These are phyloP conservation scores for Pholiota conissans DNA, from an alignment of 768 basidiomycete species.

Conservation along the genomic window DNA sequence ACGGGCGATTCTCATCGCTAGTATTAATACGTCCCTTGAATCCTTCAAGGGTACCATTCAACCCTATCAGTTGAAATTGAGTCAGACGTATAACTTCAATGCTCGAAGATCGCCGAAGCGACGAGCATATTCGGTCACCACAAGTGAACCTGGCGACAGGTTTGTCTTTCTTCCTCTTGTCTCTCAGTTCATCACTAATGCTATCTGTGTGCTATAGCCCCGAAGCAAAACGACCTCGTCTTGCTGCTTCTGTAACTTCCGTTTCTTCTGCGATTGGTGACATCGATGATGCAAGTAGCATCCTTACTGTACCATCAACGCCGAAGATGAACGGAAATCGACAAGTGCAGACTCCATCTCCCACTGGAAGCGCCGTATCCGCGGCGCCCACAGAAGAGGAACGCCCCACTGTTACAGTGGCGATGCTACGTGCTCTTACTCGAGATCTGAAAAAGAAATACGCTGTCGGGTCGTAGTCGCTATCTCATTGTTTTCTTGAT, in stretches of 20 bases:
- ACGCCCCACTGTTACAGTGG: slow-evolving; percentile 49
- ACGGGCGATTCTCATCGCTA: slow-evolving; percentile 26
- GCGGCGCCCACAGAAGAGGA: slow-evolving; percentile 26
- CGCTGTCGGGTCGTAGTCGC: slow-evolving; percentile 7
- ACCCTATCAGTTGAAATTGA: slow-evolving; percentile 37
- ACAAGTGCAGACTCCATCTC: slow-evolving; percentile 38
- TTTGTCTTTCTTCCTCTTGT: slow-evolving; percentile 16
- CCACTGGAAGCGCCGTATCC: slow-evolving; percentile 44
- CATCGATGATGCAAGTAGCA: neutral
- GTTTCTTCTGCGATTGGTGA: slow-evolving; percentile 34
- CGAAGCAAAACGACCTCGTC: slow-evolving; percentile 42
- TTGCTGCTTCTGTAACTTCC: slow-evolving; percentile 32
- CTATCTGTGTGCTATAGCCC: slow-evolving; percentile 15
- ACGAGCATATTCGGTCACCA: slow-evolving; percentile 41
- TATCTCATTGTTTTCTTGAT: slow-evolving; percentile 5
- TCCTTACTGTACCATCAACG: slow-evolving; percentile 30
- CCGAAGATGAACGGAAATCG: slow-evolving; percentile 32
- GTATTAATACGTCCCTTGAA: slow-evolving; percentile 32
- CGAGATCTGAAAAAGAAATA: slow-evolving; percentile 54
- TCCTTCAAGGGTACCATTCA: slow-evolving; percentile 30
- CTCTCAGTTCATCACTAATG: neutral
- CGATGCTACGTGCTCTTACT: slow-evolving; percentile 65
- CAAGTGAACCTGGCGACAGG: slow-evolving; percentile 34
- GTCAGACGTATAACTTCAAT: slow-evolving; percentile 37
- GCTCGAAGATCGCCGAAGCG: slow-evolving; percentile 49